Base-by-base conservation (phyloP, 1,284 basidiomycete genomes). In the Trichosporon sp. region DNA sequence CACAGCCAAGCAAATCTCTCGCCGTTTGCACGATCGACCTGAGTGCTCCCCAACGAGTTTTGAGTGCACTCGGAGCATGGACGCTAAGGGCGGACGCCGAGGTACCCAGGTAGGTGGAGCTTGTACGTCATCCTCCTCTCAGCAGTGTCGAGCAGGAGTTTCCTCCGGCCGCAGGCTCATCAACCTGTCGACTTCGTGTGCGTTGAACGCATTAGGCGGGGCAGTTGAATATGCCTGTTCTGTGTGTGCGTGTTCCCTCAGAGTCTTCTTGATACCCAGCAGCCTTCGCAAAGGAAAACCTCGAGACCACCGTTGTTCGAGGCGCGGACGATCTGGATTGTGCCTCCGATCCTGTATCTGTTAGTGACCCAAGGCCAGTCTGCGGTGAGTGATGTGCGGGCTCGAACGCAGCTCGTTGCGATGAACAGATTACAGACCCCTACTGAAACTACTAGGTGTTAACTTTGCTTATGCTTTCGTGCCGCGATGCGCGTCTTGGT, bases 361-460 rank as follows among this genome's bases (percentile, higher is more conserved):
- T 9, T 18, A 23, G 47, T 23, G 9, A 8, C 21, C 13, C 15
- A 9, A 32, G 38, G 6, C 34, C 6, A 13, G 38, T 42, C 38
- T 51, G 47, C 23, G 15, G 47, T 51, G 21, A 51, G 47, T 51
- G 21, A 51, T n/a, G 21, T 11, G 15, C 21, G 7, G 4, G 21
- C 23, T n/a, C n/a, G n/a, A n/a, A n/a, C n/a, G n/a, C n/a, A n/a
- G 47, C 29, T 18, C 51, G 21, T 15, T 29, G 27, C 29, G 29
- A 60, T 31, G 29, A 60, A 60, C 56, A 60, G 29, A 31, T 18
- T 60, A 60, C 56, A 60, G 56, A 60, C 29, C 56, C 27, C 27
- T 60, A 60, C 56, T 60, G 56, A 60, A 60, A 60, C 56, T 60
- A 60, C 56, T 60, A 32, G 32, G 15, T 60, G 56, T 29, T 60